Base-by-base conservation (phyloP, 768 basidiomycete genomes). In the Hebeloma cylindrosporum region DNA sequence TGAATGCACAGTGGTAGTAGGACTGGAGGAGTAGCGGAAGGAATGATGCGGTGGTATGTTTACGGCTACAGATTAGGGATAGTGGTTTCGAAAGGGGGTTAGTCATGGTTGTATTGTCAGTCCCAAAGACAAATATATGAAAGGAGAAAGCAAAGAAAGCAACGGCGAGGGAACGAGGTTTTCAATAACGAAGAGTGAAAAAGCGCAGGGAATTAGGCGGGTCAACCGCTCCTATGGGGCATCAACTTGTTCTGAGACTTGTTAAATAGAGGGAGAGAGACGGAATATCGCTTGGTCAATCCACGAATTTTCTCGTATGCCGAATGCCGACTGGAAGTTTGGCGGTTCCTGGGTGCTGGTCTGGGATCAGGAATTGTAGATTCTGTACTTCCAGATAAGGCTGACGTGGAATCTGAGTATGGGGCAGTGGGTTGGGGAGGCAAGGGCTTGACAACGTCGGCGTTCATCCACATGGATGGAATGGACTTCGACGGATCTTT, bases 391-490 rank as follows among this genome's bases (percentile, higher is more conserved):
- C 34, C 50, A 10, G 50, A 51, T 26, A 41, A 4, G 27, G 22
- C 20, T 42, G 20, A 3, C 20, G 21, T 22, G 39, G 37, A 14
- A 20, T 25, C n/a, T 22, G 46, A 7, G 30, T 8, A 39, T 31
- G 36, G 13, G 27, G 34, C 16, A 3, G 26, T 22, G 30, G 35
- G 11, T 38, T 39, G 48, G 11, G 42, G 26, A 8, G 62, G 52
- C 9, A 63, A 57, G 11, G 67, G 56, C 43, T 67, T 70, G 3
- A 63, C 65, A 9, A 61, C 56, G 48, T 78, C 77, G 3, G 64
- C 62, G 47, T 73, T 65, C 41, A 72, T 62, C 79, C 77, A 79
- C 53, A 77, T 70, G 2, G 76, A 74, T 0, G 79, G 76, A 13
- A 79, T 69, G 9, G 52, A 46, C 26, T 56, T 54, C 17, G 45